Percentiles rank a stretch among this genome's conserved stretches.
Evolutionary conservation across 2,329 filamentous ascomycete species (phyloP).

Genomic region (Exophiala alcalophila): DNA sequence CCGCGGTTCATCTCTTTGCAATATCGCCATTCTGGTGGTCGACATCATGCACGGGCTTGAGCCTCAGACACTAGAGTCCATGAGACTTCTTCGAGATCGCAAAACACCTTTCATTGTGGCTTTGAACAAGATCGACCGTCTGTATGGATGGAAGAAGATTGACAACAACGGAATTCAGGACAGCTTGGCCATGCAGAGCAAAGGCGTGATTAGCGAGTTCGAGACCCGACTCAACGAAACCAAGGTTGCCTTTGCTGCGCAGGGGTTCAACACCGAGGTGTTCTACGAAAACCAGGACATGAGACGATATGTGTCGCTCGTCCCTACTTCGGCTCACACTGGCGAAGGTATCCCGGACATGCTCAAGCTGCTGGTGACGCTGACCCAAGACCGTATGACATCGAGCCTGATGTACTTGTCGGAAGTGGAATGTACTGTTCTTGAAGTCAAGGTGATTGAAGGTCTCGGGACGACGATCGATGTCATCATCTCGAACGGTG

Average conservation of each 20-base stretch:
- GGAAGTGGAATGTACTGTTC: constrained; percentile 94
- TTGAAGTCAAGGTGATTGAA: constrained; percentile 98
- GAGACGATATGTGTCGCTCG: constrained; percentile 89
- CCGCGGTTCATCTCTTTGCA: constrained; percentile 95
- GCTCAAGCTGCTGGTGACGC: constrained; percentile 87
- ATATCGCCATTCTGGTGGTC: constrained; percentile 97
- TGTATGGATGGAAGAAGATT: constrained; percentile 98
- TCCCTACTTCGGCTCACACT: constrained; percentile 96
- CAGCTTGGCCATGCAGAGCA: constrained; percentile 83
- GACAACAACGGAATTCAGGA: constrained; percentile 98
- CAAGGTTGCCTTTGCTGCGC: constrained; percentile 90
- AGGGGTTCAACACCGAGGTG: constrained; percentile 95
- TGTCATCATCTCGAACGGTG: constrained; percentile 93
- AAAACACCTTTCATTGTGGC: constrained; percentile 98
- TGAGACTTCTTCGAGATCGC: constrained; percentile 85
- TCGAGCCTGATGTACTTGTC: constrained; percentile 96
- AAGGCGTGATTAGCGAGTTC: constrained; percentile 92
- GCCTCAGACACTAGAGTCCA: constrained; percentile 94
- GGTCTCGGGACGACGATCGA: constrained; percentile 99
- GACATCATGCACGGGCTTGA: constrained; percentile 99
- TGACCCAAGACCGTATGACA: constrained; percentile 97
- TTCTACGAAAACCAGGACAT: constrained; percentile 98
- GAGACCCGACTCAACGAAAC: constrained; percentile 83
- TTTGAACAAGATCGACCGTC: constrained; percentile 98
- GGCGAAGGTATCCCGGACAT: constrained; percentile 98